These are phyloP conservation scores for Ceratocystis papillata DNA, from an alignment of 2,329 filamentous ascomycete genomes.

Conservation along the genomic window DNA sequence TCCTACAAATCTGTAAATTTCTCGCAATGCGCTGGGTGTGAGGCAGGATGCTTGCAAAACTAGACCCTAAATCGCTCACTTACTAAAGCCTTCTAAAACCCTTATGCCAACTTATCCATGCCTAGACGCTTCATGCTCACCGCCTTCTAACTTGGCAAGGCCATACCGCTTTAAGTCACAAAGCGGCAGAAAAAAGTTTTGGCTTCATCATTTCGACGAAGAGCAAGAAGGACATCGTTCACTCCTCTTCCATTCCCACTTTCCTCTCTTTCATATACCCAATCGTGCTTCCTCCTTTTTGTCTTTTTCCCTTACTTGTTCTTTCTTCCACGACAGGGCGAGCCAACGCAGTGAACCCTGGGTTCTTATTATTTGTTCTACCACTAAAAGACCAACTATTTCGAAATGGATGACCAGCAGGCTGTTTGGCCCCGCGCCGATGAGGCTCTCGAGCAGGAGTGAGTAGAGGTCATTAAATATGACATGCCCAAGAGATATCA, in stretches of 20 bases:
- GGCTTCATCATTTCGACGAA: constrained; percentile 12
- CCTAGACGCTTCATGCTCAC: not conserved
- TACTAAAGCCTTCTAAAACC: no score
- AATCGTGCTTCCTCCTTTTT: constrained; percentile 22
- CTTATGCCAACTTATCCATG: not conserved
- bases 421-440: constrained; percentile 63
- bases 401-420: constrained; percentile 20
- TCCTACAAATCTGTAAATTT: not conserved
- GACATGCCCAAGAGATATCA: no score
- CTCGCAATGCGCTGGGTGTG: not conserved
- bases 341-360: constrained; percentile 54
- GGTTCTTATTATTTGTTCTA: constrained; percentile 29
- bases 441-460: constrained; percentile 60
- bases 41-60: not conserved
- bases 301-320: constrained; percentile 22
- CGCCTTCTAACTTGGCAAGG: constrained; percentile 2
- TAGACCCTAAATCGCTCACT: not conserved
- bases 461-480: not conserved
- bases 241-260: no score
- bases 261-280: no score
- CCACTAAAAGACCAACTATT: constrained; percentile 2
- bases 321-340: constrained; percentile 37
- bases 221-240: no score
- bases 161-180: constrained; percentile 6
- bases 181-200: constrained; percentile 25